A percentile compares a stretch with the other conserved stretches of the same genome.
These are phyloP conservation scores for Darksidea phi DNA, from an alignment of 495 filamentous ascomycete species.

Conservation along the genomic window DNA sequence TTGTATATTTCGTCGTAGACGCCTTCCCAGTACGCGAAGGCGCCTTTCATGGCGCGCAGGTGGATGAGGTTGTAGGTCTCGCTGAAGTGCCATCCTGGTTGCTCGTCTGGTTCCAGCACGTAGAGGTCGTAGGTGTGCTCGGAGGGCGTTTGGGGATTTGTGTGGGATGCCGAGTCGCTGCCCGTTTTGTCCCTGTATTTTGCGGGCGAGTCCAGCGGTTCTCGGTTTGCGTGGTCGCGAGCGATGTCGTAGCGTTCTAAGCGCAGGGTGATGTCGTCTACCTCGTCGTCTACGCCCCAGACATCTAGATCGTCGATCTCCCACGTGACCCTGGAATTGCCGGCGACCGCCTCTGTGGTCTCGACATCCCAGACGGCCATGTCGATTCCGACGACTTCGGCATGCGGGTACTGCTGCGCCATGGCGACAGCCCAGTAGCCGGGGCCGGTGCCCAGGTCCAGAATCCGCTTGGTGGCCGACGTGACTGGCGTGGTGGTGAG, in stretches of 20 bases:
- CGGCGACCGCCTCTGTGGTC: slow-evolving; percentile 20
- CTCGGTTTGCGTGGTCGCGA: slow-evolving; percentile 2
- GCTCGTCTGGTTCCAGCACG: slow-evolving; percentile 25
- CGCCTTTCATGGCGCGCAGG: slow-evolving; percentile 35
- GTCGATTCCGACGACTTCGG: slow-evolving; percentile 40
- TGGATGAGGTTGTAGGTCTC: slow-evolving; percentile 40
- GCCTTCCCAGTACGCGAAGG: slow-evolving; percentile 35
- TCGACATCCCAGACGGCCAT: slow-evolving; percentile 36
- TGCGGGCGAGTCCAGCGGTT: slow-evolving; percentile 9
- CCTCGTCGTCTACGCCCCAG: slow-evolving; percentile 19
- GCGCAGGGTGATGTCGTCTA: slow-evolving; percentile 16
- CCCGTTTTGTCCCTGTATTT: slow-evolving; percentile 1
- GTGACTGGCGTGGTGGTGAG: slow-evolving; percentile 36
- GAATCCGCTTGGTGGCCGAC: slow-evolving; percentile 25
- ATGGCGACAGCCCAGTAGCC: slow-evolving; percentile 43
- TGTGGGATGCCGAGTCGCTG: slow-evolving; percentile 6
- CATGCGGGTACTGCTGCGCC: slow-evolving; percentile 36
- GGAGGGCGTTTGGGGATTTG: background rate
- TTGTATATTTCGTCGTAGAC: slow-evolving; percentile 37
- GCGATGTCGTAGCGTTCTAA: slow-evolving; percentile 14
- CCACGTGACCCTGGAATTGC: slow-evolving; percentile 24
- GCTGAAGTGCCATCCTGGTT: slow-evolving; percentile 35
- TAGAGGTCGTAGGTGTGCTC: slow-evolving; percentile 21
- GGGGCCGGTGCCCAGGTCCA: slow-evolving; percentile 42
- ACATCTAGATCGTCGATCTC: slow-evolving; percentile 36